Conservation (phyloP, 23 red algal genomes). For the Gracilaria vermiculophylla region DNA sequence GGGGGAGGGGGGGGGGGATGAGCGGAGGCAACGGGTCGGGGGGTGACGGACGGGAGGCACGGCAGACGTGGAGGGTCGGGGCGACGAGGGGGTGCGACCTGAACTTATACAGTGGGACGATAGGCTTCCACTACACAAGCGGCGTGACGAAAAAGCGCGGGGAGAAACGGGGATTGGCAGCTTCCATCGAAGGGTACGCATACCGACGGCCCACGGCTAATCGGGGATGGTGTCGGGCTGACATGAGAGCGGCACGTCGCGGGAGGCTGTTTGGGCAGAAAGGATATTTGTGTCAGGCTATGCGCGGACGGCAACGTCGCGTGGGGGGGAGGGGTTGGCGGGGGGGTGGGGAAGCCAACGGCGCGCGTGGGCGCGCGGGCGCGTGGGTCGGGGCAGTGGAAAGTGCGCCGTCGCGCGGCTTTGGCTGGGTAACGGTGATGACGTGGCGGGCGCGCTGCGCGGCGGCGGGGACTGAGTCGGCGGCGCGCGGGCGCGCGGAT, state of each 20-base stretch:
- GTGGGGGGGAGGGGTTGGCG: too few relatives aligned
- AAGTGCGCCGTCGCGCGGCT: background rate
- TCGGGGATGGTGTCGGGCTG: too few relatives aligned
- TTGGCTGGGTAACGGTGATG: background rate
- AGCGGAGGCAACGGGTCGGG: background rate
- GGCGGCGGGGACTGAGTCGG: too few relatives aligned
- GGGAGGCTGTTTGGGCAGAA: background rate
- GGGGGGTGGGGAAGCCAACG: too few relatives aligned
- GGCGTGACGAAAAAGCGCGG: too few relatives aligned
- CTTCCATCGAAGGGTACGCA: conserved; percentile 3
- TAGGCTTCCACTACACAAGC: background rate
- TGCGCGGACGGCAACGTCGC: too few relatives aligned
- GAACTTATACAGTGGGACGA: background rate
- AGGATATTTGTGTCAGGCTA: too few relatives aligned
- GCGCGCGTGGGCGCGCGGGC: background rate
- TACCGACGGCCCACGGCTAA: too few relatives aligned
- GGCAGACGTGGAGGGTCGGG: too few relatives aligned
- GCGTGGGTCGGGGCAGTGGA: background rate
- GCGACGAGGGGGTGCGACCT: background rate
- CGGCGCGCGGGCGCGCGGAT: too few relatives aligned
- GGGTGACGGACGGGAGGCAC: too few relatives aligned
- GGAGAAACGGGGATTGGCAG: too few relatives aligned
- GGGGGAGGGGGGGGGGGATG: background rate
- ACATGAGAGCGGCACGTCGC: conserved; percentile 7
- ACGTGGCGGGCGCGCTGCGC: background rate